Conservation (phyloP, 2,329 filamentous ascomycete species). For the Colletotrichum phormii region DNA sequence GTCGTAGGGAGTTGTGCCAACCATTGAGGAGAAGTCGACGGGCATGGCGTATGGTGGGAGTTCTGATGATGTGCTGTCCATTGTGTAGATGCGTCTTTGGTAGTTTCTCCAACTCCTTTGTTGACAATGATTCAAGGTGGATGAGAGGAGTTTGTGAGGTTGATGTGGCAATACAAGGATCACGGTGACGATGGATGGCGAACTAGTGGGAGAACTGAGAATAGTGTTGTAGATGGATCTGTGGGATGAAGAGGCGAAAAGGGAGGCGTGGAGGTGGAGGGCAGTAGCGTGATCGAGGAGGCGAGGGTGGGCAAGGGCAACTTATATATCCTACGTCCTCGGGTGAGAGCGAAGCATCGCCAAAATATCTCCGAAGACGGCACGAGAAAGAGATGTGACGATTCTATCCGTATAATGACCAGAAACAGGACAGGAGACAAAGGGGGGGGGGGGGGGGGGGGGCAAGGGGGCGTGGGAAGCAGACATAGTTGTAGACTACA, state of each 20-base stretch:
- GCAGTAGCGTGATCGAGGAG: slow-evolving; percentile 7
- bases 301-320: slow-evolving; percentile 2
- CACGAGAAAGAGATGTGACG: slow-evolving; percentile 4
- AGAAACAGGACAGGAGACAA: not conserved
- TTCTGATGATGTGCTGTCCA: slow-evolving; percentile 21
- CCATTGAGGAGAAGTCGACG: slow-evolving; percentile 3
- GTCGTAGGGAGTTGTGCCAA: slow-evolving; percentile 15
- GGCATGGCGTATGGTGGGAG: slow-evolving; percentile 19
- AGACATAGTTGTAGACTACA: not conserved
- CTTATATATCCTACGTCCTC: not conserved
- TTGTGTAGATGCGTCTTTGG: not conserved
- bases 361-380: slow-evolving; percentile 14
- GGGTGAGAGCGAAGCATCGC: slow-evolving; percentile 12
- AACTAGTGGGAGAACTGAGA: not conserved
- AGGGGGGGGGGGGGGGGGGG: not conserved
- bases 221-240: slow-evolving; percentile 10
- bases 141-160: not conserved
- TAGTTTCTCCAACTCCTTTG: not conserved
- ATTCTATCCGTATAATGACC: not conserved
- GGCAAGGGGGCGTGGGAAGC: not conserved
- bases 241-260: slow-evolving; percentile 1
- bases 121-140: not conserved
- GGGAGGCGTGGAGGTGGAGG: slow-evolving; percentile 6
- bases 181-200: not conserved
- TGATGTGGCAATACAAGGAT: not conserved